Base-by-base conservation (phyloP, 2,329 filamentous ascomycete species). In the Calonectria naviculata region DNA sequence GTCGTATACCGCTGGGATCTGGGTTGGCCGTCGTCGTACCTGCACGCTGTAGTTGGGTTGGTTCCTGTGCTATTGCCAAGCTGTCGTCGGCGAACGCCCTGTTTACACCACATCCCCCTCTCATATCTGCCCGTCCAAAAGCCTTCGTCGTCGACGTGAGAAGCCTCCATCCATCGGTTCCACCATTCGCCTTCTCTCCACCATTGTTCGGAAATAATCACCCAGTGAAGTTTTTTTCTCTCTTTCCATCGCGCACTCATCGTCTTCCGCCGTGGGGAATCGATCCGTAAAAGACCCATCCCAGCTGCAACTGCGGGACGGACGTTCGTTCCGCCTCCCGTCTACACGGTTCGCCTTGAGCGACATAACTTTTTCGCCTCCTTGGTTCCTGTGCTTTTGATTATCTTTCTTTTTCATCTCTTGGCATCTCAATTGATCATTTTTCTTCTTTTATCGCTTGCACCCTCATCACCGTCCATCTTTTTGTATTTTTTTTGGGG, bases 341-440 rank as follows among this genome's bases (percentile, higher is more conserved):
- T 31, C 36, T 44, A 58, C 52, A 58, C 52, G 52, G 34, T 31
- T 49, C 61, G 61, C 61, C 31, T 26, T 64, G 56, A 60, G 36
- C 36, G 38, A 60, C 36, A 60, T 42, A 60, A 21, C n/a, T 63
- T 63, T 46, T 63, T 63, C 60, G 60, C 38, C 42, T 46, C 60
- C 7, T 44, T 19, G 26, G 19, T 46, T 21, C 28, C 28, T 47
- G 29, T 34, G 60, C 42, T 17, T 38, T 56, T 34, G 8, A 8
- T 28, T n/a, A 21, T 24, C 42, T 58, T 54, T 21, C n/a, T n/a
- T 58, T 34, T 29, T 56, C 36, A 21, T 24, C 28, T 31, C 38
- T 61, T 31, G 26, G 26, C 13, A 15, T 31, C 26, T 17, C 56
- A 44, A 44, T 61, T 61, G 24, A 28, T 29, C 21, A 3, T 21